phyloP scores from a whole-genome alignment of 768 basidiomycete species.

The Lactarius sp. region DNA sequence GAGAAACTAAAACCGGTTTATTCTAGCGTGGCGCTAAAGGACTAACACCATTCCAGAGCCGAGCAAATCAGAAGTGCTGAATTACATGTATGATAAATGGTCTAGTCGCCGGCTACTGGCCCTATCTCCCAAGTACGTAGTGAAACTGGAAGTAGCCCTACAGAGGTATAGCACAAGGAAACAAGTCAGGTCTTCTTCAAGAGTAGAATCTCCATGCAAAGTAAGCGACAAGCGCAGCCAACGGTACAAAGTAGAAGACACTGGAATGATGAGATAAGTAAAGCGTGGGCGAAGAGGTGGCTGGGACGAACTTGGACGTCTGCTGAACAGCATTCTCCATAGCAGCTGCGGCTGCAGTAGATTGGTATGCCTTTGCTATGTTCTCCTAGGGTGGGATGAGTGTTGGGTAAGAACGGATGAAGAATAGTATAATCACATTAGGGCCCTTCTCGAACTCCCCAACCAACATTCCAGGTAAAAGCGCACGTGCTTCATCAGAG shows the following conservation, averaged over 20 bases:
- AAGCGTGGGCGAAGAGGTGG: background rate
- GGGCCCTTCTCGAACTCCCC: constrained; percentile 60
- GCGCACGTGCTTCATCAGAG: constrained; percentile 95
- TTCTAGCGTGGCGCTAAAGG: background rate
- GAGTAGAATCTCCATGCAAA: constrained; percentile 43
- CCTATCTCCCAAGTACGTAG: background rate
- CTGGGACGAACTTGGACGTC: constrained; percentile 24
- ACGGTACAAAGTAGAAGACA: constrained; percentile 40
- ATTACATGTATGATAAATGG: constrained; percentile 17
- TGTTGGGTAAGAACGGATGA: background rate
- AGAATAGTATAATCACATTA: constrained; percentile 29
- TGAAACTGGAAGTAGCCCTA: constrained; percentile 2
- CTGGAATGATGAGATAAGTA: constrained; percentile 23
- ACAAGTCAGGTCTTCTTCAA: background rate
- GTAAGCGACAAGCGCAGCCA: constrained; percentile 42
- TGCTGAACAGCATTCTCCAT: constrained; percentile 25
- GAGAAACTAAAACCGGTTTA: too few relatives aligned
- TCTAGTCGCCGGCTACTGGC: background rate
- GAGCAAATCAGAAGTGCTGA: background rate
- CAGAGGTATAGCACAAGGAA: background rate
- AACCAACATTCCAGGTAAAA: constrained; percentile 89
- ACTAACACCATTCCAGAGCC: background rate
- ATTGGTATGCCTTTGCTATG: constrained; percentile 16
- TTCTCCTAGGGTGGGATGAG: constrained; percentile 4
- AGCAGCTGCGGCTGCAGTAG: constrained; percentile 13